Base-by-base conservation (phyloP, 1,139 yeast species). In the Yamadazyma buinensis region DNA sequence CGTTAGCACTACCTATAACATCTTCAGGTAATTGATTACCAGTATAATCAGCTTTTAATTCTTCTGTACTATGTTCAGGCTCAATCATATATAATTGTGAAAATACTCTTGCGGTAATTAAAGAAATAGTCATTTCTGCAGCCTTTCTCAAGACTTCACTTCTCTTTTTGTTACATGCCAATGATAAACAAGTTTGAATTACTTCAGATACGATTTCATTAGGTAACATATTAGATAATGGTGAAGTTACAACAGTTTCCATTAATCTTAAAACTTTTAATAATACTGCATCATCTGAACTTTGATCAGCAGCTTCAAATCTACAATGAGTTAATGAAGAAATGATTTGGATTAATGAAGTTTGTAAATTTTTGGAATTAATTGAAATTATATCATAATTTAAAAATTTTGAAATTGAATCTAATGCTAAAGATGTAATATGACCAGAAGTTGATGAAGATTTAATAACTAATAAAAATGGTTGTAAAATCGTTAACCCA, bases 291-390 rank as follows among this genome's bases (percentile, higher is more conserved):
- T 94, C 98, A 59, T 94, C 98, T 27, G 90, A 83, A 28, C 83
- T 77, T 54, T 88, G 95, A 53, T 90, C 97, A 0, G 95, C 85
- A 2, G 96, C 96, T 61, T 92, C 97, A 55, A 92, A 94, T 25
- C 96, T 77, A 58, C 98, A 92, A 52, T 88, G 96, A 0, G 97
- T 86, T 39, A 94, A 72, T 0, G 97, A 84, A 13, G 85, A 75
- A 14, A 83, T 74, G 37, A 82, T 67, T 48, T 80, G 83, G 11
- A 78, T 67, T 44, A 84, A 60, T 19, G 82, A 56, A 33, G 59
- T 65, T 33, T 67, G 70, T 26, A 75, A 41, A 61, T 72, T 62
- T 55, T 75, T 55, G 54, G 77, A 53, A 48, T 52, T 35, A 54
- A 59, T 35, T 35, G 70, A 36, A 59, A 77, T 48, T 26, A 86